Conservation (phyloP, 2,329 filamentous ascomycete genomes). For the Alternaria sp. region DNA sequence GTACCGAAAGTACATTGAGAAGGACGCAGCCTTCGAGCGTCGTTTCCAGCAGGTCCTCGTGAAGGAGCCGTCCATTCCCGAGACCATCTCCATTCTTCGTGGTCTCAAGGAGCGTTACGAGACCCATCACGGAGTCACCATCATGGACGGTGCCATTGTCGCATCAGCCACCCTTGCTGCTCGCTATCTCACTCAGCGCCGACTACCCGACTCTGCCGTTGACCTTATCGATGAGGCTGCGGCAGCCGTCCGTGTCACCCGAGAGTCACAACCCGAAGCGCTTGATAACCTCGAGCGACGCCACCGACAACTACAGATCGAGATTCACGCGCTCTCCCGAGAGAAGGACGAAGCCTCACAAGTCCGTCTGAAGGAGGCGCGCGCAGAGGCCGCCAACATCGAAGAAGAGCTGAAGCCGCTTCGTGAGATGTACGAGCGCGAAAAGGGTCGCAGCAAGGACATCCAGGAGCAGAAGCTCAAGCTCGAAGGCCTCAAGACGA, state of each 20-base stretch:
- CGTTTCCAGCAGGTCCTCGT: conserved; percentile 98
- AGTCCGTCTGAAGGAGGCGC: conserved; percentile 78
- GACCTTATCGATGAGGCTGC: conserved; percentile 96
- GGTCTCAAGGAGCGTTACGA: conserved; percentile 98
- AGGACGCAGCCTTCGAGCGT: conserved; percentile 96
- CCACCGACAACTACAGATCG: conserved; percentile 89
- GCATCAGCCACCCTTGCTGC: conserved; percentile 89
- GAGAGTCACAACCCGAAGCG: conserved; percentile 94
- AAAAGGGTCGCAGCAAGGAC: conserved; percentile 87
- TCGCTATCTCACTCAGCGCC: conserved; percentile 87
- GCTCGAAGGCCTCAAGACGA: conserved; percentile 87
- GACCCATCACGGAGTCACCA: conserved; percentile 96
- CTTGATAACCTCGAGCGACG: conserved; percentile 93
- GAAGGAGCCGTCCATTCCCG: conserved; percentile 86
- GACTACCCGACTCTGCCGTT: conserved; percentile 94
- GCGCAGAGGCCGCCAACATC: conserved; percentile 90
- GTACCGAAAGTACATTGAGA: conserved; percentile 99
- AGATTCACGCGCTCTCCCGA: conserved; percentile 92
- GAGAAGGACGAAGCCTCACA: conserved; percentile 95
- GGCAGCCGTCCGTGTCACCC: conserved; percentile 91
- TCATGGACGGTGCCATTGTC: conserved; percentile 91
- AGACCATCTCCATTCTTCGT: conserved; percentile 97
- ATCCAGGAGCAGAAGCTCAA: conserved; percentile 96
- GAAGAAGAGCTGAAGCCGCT: conserved; percentile 91
- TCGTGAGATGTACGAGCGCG: conserved; percentile 92